These are phyloP conservation scores for Trichaptum fuscoviolaceum DNA, from an alignment of 768 basidiomycete genomes.

Conservation along the genomic window DNA sequence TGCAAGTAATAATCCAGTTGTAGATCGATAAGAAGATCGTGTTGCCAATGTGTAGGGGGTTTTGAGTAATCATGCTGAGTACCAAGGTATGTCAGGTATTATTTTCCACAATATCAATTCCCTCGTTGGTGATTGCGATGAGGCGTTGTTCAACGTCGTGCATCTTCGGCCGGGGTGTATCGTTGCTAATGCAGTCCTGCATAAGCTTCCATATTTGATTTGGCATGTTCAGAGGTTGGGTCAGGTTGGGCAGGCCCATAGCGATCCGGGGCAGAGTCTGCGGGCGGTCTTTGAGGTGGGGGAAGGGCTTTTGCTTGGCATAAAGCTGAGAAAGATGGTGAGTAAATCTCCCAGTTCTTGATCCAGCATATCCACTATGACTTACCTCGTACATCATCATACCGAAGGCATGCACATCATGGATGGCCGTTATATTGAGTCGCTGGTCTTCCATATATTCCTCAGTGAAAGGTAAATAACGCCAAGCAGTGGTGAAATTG, in stretches of 20 bases:
- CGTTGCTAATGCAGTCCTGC: not conserved
- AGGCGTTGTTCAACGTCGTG: not conserved
- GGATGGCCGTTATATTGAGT: not conserved
- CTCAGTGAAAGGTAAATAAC: not conserved
- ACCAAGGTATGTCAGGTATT: no score
- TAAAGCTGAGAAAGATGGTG: not conserved
- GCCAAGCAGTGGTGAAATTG: not conserved
- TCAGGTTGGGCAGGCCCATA: not conserved
- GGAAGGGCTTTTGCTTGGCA: not conserved
- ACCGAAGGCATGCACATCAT: not conserved
- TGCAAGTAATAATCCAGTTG: no score
- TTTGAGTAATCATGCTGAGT: no score
- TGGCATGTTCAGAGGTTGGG: not conserved
- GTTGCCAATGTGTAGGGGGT: no score
- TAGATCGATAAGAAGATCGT: no score
- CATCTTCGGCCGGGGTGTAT: not conserved
- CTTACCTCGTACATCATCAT: not conserved
- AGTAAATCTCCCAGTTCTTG: not conserved
- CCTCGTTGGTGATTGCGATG: not conserved
- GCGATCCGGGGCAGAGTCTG: not conserved
- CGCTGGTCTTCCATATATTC: not conserved
- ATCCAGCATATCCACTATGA: not conserved
- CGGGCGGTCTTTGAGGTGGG: not conserved
- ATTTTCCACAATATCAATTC: no score
- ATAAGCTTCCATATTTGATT: not conserved